phyloP scores from a whole-genome alignment of 768 basidiomycete genomes.

The Trichaptum fuscoviolaceum region DNA sequence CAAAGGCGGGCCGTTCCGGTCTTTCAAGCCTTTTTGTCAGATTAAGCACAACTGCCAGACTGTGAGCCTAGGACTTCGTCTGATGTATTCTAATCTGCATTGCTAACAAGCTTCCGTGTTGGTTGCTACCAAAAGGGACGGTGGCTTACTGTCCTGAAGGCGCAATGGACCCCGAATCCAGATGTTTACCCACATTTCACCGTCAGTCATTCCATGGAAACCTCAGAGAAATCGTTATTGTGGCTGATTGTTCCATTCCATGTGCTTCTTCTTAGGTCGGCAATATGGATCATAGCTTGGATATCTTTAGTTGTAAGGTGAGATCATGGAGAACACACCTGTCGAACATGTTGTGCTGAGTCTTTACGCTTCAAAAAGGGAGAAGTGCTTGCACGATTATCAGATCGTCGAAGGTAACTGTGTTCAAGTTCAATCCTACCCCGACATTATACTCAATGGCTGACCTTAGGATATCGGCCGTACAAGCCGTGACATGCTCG shows the following conservation, averaged over 20 bases:
- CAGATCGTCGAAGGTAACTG: conserved; percentile 48
- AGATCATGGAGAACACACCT: conserved; percentile 4
- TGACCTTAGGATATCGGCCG: conserved; percentile 60
- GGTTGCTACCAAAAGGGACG: conserved; percentile 46
- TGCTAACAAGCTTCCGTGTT: conserved; percentile 2
- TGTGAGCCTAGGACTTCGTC: conserved; percentile 27
- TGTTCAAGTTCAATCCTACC: neutral
- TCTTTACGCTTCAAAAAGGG: conserved; percentile 39
- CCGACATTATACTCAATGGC: neutral
- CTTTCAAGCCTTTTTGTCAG: conserved; percentile 56
- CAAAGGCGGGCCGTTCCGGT: conserved; percentile 45
- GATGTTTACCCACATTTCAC: conserved; percentile 82
- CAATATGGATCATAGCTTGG: conserved; percentile 72
- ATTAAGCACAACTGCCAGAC: conserved; percentile 78
- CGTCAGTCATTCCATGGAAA: conserved; percentile 33
- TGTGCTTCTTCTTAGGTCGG: conserved; percentile 44
- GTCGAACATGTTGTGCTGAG: conserved; percentile 1
- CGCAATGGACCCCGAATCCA: conserved; percentile 75
- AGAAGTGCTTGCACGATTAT: conserved; percentile 58
- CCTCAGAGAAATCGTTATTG: neutral
- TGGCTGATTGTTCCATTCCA: conserved; percentile 1
- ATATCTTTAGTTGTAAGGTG: conserved; percentile 72
- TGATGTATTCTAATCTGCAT: conserved; percentile 4
- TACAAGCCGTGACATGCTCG: conserved; percentile 87
- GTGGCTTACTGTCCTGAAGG: conserved; percentile 75